A percentile compares a stretch with the other conserved stretches of the same genome.
These are phyloP conservation scores for Prunus dulcis DNA, from an alignment of 306 rosid species.

Conservation along the genomic window DNA sequence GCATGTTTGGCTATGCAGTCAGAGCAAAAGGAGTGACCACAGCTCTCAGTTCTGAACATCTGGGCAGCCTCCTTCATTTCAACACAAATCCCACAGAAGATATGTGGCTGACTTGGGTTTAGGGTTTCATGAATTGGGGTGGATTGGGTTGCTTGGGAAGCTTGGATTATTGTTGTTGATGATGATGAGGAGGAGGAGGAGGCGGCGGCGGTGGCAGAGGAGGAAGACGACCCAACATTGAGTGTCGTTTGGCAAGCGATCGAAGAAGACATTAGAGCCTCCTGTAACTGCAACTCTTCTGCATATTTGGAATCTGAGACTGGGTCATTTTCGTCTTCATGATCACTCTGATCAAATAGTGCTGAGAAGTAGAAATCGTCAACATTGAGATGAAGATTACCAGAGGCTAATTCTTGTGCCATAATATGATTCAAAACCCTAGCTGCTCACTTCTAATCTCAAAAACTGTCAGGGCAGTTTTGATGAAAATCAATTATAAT, in stretches of 20 bases:
- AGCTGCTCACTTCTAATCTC: too few species aligned
- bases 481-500: not conserved
- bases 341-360: conserved; percentile 15
- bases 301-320: conserved; percentile 38
- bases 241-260: not conserved
- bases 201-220: not conserved
- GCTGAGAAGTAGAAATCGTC: conserved; percentile 41
- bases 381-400: not conserved
- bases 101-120: not conserved
- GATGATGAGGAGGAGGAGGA: not conserved
- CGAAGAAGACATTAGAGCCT: conserved; percentile 32
- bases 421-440: conserved; percentile 4
- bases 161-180: not conserved
- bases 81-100: conserved; percentile 46
- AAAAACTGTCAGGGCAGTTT: not conserved
- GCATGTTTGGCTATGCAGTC: conserved; percentile 47
- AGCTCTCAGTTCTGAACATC: conserved; percentile 34
- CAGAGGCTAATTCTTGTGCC: conserved; percentile 17
- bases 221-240: not conserved
- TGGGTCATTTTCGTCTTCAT: not conserved
- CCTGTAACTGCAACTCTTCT: conserved; percentile 47
- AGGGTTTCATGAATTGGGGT: not conserved
- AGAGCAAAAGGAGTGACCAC: conserved; percentile 47
- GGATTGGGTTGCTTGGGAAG: not conserved
- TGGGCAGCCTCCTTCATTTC: conserved; percentile 22